Evolutionary conservation across 352 stramenopile species (phyloP), one percentile per base, ranked within the genome.

Genomic region (Pythium aquatile): DNA sequence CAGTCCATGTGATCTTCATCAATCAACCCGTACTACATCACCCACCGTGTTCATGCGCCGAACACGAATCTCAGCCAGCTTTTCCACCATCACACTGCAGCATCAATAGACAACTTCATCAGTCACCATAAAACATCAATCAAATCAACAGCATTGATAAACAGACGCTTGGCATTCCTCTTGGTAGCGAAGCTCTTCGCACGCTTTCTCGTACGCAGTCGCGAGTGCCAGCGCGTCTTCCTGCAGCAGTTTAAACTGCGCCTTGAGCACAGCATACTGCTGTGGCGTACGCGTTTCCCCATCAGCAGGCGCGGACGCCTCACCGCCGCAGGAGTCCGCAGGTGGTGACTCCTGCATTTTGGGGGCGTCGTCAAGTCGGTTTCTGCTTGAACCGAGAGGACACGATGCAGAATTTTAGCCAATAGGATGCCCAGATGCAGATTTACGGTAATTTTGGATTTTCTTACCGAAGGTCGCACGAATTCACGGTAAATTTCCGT

Each of bases 51-150:
- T 72, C 68, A 85, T 74, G 17, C 75, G 62, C 8, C 73, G 74
- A 24, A 79, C 69, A 10, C 79, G 77, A 46, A 85, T 84, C 58
- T 75, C 61, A 9, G 77, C 68, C 6, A 76, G 61, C 55, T 88
- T 84, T 7, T 80, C 55, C 28, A 78, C 63, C 57, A 88, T 63
- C 40, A 82, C 69, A 14, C 74, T 83, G 49, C 13, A 51, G 5
- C 46, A 68, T 16, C 46, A 28, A 60, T 7, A 42, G 35, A 55
- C 10, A 44, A 1, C 8, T 10, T 8, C 52, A 58, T 46, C n/a
- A 33, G 16, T 28, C 53, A n/a, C 42, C 16, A 3, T 40, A 17
- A 14, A 26, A 30, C 51, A 26, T 24, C 29, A 35, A 14, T 24
- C 26, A 28, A 14, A 13, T 24, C 20, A 24, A 24, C 20, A 24